Base-by-base conservation (phyloP, 768 basidiomycete genomes). In the Dictyophora rubrovolvata region DNA sequence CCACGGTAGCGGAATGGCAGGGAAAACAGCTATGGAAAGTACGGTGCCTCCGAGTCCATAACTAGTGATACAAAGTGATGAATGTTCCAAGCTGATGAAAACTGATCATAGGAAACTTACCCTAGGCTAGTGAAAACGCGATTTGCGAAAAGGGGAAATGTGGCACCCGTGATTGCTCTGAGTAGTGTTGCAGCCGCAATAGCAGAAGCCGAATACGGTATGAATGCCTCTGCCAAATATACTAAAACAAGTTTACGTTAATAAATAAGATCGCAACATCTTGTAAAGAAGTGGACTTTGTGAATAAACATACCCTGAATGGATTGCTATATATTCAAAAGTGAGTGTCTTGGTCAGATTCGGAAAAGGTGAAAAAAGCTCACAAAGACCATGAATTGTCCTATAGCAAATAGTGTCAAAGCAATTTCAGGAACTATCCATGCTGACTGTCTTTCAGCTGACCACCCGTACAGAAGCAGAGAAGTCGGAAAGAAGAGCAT, bases 111-210 rank as follows among this genome's bases (percentile, higher is more conserved):
- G 16, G 23, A 49, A 10, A 48, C 56, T 21, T 49, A 57, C 56
- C 56, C 56, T 14, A 57, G 28, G 17, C 23, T n/a, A 3, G 34
- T 20, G 22, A 57, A 57, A 28, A 57, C 33, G 18, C 51, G 56
- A 18, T 57, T 16, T 47, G 47, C 56, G 48, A 57, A 57, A 12
- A 57, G 42, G 21, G 56, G 56, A 28, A 57, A 57, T 16, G 48
- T 42, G 1, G 56, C 48, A 4, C 56, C 56, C 23, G 56, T 49
- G 42, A 57, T 50, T 49, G 46, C 28, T 16, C 56, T 46, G 47
- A 57, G 33, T 5, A 57, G 28, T 20, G 56, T 57, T 46, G 48
- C 48, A 0, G 37, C 56, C 17, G 56, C 56, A 36, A 57, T 34
- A 12, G 56, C 56, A 7, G 56, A 57, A 16, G 56, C 56, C n/a